phyloP scores from a whole-genome alignment of 352 stramenopile genomes.

The Phytophthora sansomeana region DNA sequence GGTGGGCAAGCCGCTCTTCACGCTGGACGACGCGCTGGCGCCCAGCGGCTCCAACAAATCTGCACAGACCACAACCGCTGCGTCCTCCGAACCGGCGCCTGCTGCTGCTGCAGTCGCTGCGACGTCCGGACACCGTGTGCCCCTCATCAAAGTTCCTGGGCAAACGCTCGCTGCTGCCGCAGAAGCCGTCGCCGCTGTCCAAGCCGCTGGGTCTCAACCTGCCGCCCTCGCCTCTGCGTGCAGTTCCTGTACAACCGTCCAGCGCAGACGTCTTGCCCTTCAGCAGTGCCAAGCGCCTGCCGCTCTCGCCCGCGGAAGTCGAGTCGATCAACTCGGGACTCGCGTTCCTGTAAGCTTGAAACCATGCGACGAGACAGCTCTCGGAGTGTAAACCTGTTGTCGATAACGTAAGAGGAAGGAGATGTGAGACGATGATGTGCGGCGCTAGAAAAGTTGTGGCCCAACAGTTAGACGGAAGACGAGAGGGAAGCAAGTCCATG shows the following conservation, averaged over 20 bases:
- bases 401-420: slow-evolving; percentile 5
- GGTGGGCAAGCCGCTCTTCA: slow-evolving; percentile 94
- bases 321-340: slow-evolving; percentile 85
- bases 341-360: slow-evolving; percentile 68
- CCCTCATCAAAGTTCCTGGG: slow-evolving; percentile 76
- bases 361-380: slow-evolving; percentile 11
- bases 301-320: slow-evolving; percentile 70
- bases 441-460: not conserved
- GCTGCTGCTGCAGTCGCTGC: slow-evolving; percentile 30
- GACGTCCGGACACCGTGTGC: slow-evolving; percentile 52
- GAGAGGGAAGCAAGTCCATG: slow-evolving; percentile 16
- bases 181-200: slow-evolving; percentile 38
- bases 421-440: slow-evolving; percentile 5
- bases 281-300: slow-evolving; percentile 66
- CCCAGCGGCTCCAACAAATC: slow-evolving; percentile 41
- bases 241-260: slow-evolving; percentile 55
- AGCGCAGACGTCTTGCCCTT: slow-evolving; percentile 75
- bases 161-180: slow-evolving; percentile 73
- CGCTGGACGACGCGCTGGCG: slow-evolving; percentile 87
- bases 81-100: slow-evolving; percentile 46
- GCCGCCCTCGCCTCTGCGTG: slow-evolving; percentile 24
- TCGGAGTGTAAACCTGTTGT: not conserved
- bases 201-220: slow-evolving; percentile 29
- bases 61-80: slow-evolving; percentile 10
- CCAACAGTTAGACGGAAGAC: slow-evolving; percentile 12